Conservation (phyloP, 2,329 filamentous ascomycete genomes). For the Talaromyces marneffei region DNA sequence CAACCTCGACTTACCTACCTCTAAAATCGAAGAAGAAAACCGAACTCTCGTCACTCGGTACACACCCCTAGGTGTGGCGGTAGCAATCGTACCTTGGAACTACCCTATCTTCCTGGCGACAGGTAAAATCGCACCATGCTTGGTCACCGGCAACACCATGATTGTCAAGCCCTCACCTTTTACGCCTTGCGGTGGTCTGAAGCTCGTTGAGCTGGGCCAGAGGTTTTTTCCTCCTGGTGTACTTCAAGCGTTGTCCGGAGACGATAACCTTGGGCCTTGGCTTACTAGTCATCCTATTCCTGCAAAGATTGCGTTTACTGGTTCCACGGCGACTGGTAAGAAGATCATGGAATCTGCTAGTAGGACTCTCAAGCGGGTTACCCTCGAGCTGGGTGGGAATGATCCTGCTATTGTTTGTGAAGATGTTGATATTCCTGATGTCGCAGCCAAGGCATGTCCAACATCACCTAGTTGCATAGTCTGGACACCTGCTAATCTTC, state of each 20-base stretch:
- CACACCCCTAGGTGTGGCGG: slow-evolving; percentile 38
- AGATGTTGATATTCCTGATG: slow-evolving; percentile 3
- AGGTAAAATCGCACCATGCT: slow-evolving; percentile 46
- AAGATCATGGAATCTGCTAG: slow-evolving; percentile 46
- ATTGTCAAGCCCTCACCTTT: slow-evolving; percentile 48
- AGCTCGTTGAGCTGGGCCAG: slow-evolving; percentile 3
- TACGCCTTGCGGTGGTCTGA: neutral
- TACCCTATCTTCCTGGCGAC: slow-evolving; percentile 48
- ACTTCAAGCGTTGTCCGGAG: slow-evolving; percentile 51
- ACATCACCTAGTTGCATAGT: neutral
- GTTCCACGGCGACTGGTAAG: slow-evolving; percentile 48
- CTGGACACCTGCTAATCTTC: neutral
- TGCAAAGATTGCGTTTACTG: slow-evolving; percentile 55
- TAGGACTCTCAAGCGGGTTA: slow-evolving; percentile 49
- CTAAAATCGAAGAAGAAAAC: slow-evolving; percentile 23
- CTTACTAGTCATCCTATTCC: slow-evolving; percentile 52
- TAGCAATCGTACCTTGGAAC: slow-evolving; percentile 58
- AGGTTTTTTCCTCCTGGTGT: slow-evolving; percentile 49
- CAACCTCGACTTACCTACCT: neutral
- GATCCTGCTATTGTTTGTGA: slow-evolving; percentile 7
- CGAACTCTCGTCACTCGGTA: slow-evolving; percentile 30
- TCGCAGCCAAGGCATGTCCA: neutral
- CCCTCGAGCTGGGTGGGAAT: slow-evolving; percentile 39
- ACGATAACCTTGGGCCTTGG: slow-evolving; percentile 49
- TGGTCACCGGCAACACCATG: slow-evolving; percentile 49